phyloP scores from a whole-genome alignment of 2,329 filamentous ascomycete species.

The Fusarium marasasianum region DNA sequence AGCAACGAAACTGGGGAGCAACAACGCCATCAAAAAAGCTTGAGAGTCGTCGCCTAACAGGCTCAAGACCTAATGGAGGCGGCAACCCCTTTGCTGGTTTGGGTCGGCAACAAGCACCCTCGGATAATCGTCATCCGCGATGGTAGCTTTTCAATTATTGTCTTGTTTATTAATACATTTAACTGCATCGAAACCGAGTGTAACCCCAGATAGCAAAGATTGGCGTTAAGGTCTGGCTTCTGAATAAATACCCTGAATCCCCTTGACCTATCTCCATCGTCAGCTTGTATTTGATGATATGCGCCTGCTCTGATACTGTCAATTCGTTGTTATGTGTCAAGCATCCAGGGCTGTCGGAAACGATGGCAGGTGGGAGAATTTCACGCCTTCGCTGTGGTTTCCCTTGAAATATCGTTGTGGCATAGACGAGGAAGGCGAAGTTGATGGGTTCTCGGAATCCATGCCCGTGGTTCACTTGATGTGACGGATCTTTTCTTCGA shows the following conservation, averaged over 20 bases:
- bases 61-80: constrained; percentile 35
- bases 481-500: not conserved
- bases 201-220: not conserved
- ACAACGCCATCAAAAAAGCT: constrained; percentile 54
- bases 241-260: constrained; percentile 2
- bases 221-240: constrained; percentile 29
- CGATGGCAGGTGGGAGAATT: not conserved
- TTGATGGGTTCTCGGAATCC: not conserved
- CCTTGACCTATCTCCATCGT: not conserved
- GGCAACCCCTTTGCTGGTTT: constrained; percentile 53
- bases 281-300: not conserved
- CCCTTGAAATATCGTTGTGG: not conserved
- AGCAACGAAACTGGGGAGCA: constrained; percentile 56
- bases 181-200: not conserved
- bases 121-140: constrained; percentile 55
- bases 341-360: not conserved
- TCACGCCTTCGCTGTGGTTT: not conserved
- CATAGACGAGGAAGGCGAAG: not conserved
- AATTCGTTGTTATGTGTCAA: not conserved
- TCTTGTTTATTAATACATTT: constrained; percentile 6
- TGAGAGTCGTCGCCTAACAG: constrained; percentile 43
- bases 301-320: not conserved
- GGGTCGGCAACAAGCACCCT: constrained; percentile 48
- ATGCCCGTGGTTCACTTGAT: not conserved
- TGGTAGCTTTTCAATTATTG: constrained; percentile 35